A percentile compares a stretch with the other conserved stretches of the same genome.
Evolutionary conservation across 306 rosid genomes (phyloP).

Genomic region (Rosa persica): DNA sequence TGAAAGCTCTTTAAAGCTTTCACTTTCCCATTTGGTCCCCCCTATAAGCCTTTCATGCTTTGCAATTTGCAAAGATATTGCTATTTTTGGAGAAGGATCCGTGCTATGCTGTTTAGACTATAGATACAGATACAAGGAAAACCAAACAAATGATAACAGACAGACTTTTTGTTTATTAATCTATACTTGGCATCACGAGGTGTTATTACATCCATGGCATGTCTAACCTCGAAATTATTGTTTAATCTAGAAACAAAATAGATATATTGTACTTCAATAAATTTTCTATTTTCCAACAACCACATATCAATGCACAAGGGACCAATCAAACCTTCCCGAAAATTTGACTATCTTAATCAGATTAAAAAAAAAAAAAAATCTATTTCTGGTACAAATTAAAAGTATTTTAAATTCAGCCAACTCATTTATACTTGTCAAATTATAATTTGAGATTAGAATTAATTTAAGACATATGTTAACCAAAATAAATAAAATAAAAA

Average conservation of each 20-base stretch:
- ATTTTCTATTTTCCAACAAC: not conserved
- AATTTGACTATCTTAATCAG: not conserved
- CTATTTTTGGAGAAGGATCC: not conserved
- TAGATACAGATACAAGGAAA: not conserved
- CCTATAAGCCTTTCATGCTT: not conserved
- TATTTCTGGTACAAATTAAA: not conserved
- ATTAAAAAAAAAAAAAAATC: not conserved
- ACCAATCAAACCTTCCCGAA: not conserved
- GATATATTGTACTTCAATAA: not conserved
- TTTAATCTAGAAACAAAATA: not conserved
- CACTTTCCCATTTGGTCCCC: constrained; percentile 4
- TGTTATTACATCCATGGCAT: not conserved
- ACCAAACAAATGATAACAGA: not conserved
- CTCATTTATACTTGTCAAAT: not conserved
- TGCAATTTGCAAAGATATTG: not conserved
- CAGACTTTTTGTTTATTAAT: not conserved
- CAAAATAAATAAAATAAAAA: too few relatives aligned
- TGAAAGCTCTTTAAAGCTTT: constrained; percentile 4
- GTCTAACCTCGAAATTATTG: not conserved
- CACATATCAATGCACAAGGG: not conserved
- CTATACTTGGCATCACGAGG: not conserved
- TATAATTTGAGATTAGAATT: too few relatives aligned
- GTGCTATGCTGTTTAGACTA: not conserved
- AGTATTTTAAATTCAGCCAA: not conserved
- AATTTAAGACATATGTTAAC: too few relatives aligned